Percentiles rank a stretch among this genome's conserved stretches.
These are phyloP conservation scores for Paecilomyces formosus DNA, from an alignment of 2,329 filamentous ascomycete species.

Conservation along the genomic window DNA sequence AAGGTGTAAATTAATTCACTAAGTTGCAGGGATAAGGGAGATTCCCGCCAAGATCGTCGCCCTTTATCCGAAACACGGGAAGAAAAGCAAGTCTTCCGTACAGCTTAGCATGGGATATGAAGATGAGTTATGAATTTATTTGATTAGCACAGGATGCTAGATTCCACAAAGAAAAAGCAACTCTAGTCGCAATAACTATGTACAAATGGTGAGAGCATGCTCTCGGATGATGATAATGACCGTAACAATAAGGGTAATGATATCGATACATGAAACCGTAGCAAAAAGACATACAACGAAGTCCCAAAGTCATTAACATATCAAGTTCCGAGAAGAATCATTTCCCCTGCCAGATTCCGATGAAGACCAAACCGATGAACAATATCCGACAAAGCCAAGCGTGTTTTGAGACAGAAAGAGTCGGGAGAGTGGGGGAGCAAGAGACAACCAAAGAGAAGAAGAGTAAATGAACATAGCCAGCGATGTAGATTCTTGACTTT, in stretches of 20 bases:
- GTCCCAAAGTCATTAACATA: background rate
- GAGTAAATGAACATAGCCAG: background rate
- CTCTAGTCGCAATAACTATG: background rate
- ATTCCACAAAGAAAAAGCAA: background rate
- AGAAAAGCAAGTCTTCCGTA: background rate
- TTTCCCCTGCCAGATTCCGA: background rate
- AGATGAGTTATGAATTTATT: background rate
- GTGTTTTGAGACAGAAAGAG: background rate
- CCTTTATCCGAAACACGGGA: background rate
- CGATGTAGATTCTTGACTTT: background rate
- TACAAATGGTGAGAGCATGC: background rate
- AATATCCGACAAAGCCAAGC: background rate
- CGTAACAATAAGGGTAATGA: background rate
- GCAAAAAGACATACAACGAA: background rate
- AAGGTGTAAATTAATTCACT: background rate
- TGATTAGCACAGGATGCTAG: background rate
- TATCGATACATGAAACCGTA: background rate
- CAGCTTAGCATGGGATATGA: background rate
- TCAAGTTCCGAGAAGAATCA: background rate
- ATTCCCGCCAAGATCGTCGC: background rate
- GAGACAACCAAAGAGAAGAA: background rate
- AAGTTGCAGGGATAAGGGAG: background rate
- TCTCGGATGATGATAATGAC: background rate
- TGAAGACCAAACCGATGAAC: background rate
- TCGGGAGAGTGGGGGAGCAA: background rate